Percentiles rank a stretch among this genome's conserved stretches.
phyloP scores from a whole-genome alignment of 2,329 filamentous ascomycete genomes.

The Neofusicoccum parvum region DNA sequence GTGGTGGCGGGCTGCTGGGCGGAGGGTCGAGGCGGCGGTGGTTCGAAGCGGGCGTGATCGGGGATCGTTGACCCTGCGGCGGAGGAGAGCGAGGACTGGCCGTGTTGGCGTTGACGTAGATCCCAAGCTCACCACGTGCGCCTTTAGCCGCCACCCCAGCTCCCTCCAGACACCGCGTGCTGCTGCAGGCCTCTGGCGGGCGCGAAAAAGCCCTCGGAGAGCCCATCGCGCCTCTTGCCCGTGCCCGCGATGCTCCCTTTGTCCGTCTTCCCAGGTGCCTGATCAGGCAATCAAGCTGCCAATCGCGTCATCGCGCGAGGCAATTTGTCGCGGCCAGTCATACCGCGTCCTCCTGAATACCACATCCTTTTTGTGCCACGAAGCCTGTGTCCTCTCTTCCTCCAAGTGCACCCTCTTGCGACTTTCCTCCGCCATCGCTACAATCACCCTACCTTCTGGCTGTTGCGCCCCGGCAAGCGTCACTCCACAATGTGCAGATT shows the following conservation, averaged over 20 bases:
- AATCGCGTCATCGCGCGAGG: constrained; percentile 22
- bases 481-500: constrained; percentile 41
- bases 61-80: constrained; percentile 1
- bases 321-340: constrained; percentile 16
- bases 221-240: background rate
- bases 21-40: background rate
- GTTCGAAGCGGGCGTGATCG: constrained; percentile 14
- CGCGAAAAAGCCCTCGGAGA: background rate
- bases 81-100: constrained; percentile 1
- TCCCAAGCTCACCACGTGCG: constrained; percentile 13
- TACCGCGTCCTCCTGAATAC: constrained; percentile 16
- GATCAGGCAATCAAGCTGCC: constrained; percentile 16
- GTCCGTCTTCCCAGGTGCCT: background rate
- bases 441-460: background rate
- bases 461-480: background rate
- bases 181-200: background rate
- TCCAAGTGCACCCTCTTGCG: background rate
- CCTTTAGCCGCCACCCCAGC: constrained; percentile 15
- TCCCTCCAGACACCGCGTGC: background rate
- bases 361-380: constrained; percentile 12
- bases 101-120: constrained; percentile 16
- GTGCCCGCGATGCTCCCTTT: background rate
- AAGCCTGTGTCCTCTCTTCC: background rate
- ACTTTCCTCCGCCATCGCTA: background rate
- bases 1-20: background rate